Percentiles rank a stretch among this genome's conserved stretches.
phyloP scores from a whole-genome alignment of 2,329 filamentous ascomycete species.

The Leptographium lundbergii region DNA sequence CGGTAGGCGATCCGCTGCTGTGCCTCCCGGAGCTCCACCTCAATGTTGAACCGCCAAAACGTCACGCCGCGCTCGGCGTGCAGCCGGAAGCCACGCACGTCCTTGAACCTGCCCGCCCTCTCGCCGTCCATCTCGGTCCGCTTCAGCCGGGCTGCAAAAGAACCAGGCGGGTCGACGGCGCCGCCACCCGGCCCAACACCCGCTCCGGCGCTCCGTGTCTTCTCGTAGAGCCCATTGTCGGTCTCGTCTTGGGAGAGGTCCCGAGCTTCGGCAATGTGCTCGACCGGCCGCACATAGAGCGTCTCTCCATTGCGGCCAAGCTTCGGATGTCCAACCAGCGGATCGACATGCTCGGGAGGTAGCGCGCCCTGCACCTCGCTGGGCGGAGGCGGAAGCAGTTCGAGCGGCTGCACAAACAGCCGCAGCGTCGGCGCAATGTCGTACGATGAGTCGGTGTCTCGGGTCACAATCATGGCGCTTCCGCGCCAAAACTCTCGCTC shows the following conservation, averaged over 20 bases:
- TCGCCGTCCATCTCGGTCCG: conserved; percentile 59
- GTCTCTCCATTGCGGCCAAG: conserved; percentile 74
- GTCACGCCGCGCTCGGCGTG: conserved; percentile 79
- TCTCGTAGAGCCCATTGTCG: conserved; percentile 72
- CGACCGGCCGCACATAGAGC: conserved; percentile 79
- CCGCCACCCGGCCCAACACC: conserved; percentile 14
- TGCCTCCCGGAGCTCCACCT: conserved; percentile 66
- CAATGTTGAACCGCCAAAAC: conserved; percentile 95
- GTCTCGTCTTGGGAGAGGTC: conserved; percentile 73
- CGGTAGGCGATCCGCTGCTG: conserved; percentile 89
- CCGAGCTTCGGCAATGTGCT: conserved; percentile 63
- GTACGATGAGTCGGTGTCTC: conserved; percentile 73
- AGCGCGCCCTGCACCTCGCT: conserved; percentile 52
- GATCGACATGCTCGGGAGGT: conserved; percentile 75
- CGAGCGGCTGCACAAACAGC: conserved; percentile 77
- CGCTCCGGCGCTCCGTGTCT: conserved; percentile 37
- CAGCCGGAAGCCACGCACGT: conserved; percentile 69
- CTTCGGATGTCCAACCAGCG: conserved; percentile 77
- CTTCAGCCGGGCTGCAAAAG: conserved; percentile 40
- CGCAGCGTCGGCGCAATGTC: conserved; percentile 65
- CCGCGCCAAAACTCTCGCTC: conserved; percentile 84
- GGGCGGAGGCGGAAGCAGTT: conserved; percentile 68
- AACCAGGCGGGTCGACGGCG: conserved; percentile 35
- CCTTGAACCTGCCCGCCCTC: conserved; percentile 65
- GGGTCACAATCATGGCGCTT: conserved; percentile 89